Evolutionary conservation across 495 filamentous ascomycete genomes (phyloP).

Genomic region (Chlorociboria aeruginascens): DNA sequence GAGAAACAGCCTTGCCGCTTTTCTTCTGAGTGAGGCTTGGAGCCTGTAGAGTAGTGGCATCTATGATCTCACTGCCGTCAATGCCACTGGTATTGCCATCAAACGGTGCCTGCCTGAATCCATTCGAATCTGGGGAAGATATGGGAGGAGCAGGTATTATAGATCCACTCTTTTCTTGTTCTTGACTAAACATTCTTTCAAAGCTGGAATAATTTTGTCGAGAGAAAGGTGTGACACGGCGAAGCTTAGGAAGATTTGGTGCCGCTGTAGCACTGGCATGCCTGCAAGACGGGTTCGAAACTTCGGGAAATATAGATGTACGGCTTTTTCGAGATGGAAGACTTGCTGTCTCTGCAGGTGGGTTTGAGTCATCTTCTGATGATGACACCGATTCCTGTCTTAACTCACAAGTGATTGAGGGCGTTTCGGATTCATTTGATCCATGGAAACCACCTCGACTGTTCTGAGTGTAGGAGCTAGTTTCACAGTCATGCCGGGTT

Average conservation of each 20-base stretch:
- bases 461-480: slow-evolving; percentile 13
- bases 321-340: slow-evolving; percentile 5
- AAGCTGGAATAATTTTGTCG: slow-evolving; percentile 1
- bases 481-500: neutral
- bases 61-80: neutral
- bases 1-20: neutral
- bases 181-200: neutral
- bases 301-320: neutral
- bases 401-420: neutral
- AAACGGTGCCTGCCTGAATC: neutral
- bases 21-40: neutral
- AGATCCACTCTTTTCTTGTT: neutral
- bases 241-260: neutral
- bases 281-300: neutral
- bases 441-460: slow-evolving; percentile 11
- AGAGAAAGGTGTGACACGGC: slow-evolving; percentile 3
- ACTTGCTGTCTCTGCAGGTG: neutral
- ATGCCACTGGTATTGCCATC: neutral
- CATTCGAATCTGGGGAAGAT: neutral
- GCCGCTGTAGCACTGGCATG: neutral
- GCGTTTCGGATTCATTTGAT: neutral
- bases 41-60: neutral
- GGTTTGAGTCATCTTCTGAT: neutral
- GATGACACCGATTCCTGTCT: neutral
- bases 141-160: neutral